These are phyloP conservation scores for barrel medic (Medicago truncatula) DNA, from an alignment of 306 rosid genomes.

Conservation along the genomic window DNA sequence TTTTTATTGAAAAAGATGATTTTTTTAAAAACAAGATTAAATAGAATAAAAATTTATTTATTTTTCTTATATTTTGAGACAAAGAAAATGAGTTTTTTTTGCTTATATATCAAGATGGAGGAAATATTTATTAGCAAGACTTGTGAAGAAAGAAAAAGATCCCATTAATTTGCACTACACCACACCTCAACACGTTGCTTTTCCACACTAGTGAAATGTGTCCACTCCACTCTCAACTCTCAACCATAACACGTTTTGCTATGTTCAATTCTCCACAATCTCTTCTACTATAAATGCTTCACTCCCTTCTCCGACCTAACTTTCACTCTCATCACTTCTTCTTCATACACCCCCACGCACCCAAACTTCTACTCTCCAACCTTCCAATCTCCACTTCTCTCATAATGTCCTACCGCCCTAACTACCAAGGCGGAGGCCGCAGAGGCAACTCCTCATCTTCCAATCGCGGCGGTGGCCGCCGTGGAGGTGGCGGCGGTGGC, in stretches of 20 bases:
- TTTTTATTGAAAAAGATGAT: no score
- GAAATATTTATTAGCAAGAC: no score
- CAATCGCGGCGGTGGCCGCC: constrained; percentile 57
- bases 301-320: constrained; percentile 15
- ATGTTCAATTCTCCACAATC: constrained; percentile 27
- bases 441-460: constrained; percentile 59
- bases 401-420: constrained; percentile 77
- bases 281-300: constrained; percentile 50
- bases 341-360: constrained; percentile 21
- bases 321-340: not conserved
- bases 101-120: no score
- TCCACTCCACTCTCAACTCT: not conserved
- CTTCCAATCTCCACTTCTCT: constrained; percentile 41
- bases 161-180: not conserved
- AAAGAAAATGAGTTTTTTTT: no score
- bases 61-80: no score
- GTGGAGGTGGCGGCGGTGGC: constrained; percentile 51
- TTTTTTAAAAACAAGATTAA: no score
- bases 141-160: no score
- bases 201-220: not conserved
- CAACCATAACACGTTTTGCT: not conserved
- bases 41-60: no score
- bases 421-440: constrained; percentile 76
- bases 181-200: constrained; percentile 21
- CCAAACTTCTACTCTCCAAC: constrained; percentile 27